phyloP scores from a whole-genome alignment of 306 rosid genomes.

The Leucaena leucocephala region DNA sequence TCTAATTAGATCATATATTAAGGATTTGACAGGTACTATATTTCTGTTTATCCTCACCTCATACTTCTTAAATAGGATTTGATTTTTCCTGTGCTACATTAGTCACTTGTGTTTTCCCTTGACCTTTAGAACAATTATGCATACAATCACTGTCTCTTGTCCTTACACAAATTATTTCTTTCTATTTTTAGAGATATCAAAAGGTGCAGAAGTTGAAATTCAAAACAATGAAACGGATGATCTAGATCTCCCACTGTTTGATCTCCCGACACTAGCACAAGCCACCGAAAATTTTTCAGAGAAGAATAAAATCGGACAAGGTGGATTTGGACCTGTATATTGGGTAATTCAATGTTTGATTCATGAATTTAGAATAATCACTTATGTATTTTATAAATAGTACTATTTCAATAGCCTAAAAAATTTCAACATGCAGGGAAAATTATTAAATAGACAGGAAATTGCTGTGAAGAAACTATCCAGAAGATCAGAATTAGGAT shows the following conservation, averaged over 20 bases:
- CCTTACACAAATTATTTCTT: background rate
- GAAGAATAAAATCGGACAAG: slow-evolving; percentile 26
- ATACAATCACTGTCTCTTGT: background rate
- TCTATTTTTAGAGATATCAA: background rate
- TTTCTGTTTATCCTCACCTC: background rate
- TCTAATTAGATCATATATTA: too few relatives aligned
- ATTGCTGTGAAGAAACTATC: slow-evolving; percentile 43
- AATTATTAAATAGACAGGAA: slow-evolving; percentile 28
- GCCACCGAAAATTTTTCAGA: slow-evolving; percentile 19
- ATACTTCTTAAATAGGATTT: background rate
- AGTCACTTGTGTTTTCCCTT: background rate
- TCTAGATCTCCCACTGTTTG: slow-evolving; percentile 38
- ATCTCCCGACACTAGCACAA: background rate
- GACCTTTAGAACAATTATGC: background rate
- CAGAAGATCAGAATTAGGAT: slow-evolving; percentile 13
- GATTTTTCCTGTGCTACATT: background rate
- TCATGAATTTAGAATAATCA: background rate
- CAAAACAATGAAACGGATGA: background rate
- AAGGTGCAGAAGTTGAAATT: background rate
- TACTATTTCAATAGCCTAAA: background rate
- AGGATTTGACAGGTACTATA: background rate
- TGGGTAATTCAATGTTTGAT: slow-evolving; percentile 4
- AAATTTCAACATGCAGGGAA: slow-evolving; percentile 29
- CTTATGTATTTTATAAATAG: background rate
- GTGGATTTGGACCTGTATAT: slow-evolving; percentile 35